Evolutionary conservation across 352 stramenopile genomes (phyloP), one percentile per base, ranked within the genome.

Genomic region (Phytophthora cactorum): DNA sequence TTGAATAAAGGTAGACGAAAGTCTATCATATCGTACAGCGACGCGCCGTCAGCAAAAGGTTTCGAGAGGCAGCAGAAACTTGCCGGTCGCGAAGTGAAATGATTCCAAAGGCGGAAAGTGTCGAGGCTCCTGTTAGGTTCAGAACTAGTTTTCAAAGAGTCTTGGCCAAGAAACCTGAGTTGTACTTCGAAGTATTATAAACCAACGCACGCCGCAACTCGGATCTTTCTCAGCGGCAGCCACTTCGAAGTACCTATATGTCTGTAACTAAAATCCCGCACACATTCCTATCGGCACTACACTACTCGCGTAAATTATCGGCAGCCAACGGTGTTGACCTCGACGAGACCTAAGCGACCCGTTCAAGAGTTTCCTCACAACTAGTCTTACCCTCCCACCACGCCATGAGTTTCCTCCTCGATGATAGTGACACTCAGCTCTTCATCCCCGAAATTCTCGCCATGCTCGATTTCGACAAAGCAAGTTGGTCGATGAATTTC

Each of bases 401-500:
- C 32, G 5, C 32, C 51, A 63, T 74, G 66, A 74, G 43, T 34
- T 63, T 66, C 34, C 55, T 66, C 8, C 22, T 61, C 7, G 34
- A 70, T 28, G 41, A 45, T n/a, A 60, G 14, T 7, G 49, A 58
- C 47, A 12, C 38, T 5, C 53, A 52, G 28, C 41, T 65, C 34
- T 31, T 59, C 41, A 22, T 59, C 36, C 36, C 66, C 4, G 66
- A 70, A 9, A 31, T 66, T 22, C 60, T 74, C 60, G 9, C 49
- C 12, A 34, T 64, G 25, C 53, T 74, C 17, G 66, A 74, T 43
- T 46, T 66, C 7, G 54, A 66, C 54, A 53, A 52, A 36, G 39
- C 44, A 5, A 53, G 38, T 22, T 61, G 52, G 47, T 6, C 32
- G 4, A 38, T 34, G 45, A 11, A 3, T 14, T 15, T 49, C 31